phyloP scores from a whole-genome alignment of 208 protist genomes.

The Trichomonas vaginalis region DNA sequence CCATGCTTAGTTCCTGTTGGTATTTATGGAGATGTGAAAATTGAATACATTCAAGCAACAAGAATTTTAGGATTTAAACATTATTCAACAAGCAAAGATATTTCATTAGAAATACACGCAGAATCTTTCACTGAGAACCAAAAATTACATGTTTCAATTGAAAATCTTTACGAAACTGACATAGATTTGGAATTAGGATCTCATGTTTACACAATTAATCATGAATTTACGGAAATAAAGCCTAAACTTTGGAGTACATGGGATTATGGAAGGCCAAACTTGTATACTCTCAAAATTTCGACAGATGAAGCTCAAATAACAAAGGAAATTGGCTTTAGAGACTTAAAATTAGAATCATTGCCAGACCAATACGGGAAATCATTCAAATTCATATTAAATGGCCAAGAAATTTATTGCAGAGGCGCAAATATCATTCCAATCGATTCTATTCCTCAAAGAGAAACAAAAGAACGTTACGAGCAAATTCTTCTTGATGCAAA shows the following conservation, averaged over 20 bases:
- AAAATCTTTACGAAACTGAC: neutral
- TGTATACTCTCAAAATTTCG: neutral
- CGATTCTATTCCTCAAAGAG: constrained; percentile 35
- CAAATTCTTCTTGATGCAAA: constrained; percentile 28
- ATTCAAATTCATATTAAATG: constrained; percentile 45
- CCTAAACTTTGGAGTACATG: neutral
- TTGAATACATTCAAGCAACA: neutral
- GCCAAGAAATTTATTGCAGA: constrained; percentile 38
- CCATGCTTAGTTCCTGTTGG: constrained; percentile 17
- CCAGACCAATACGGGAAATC: constrained; percentile 20
- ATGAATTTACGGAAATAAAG: neutral
- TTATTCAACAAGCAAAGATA: neutral
- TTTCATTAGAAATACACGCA: neutral
- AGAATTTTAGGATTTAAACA: neutral
- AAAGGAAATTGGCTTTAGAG: neutral
- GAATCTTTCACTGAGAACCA: neutral
- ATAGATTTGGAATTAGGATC: neutral
- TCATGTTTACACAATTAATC: neutral
- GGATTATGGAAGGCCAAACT: neutral
- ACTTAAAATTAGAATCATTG: neutral
- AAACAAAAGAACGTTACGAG: neutral
- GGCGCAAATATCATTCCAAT: constrained; percentile 50
- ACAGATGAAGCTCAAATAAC: neutral
- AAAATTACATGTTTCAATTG: neutral
- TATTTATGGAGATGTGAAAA: neutral